These are phyloP conservation scores for Diaporthe ampelina DNA, from an alignment of 2,329 filamentous ascomycete species.

Conservation along the genomic window DNA sequence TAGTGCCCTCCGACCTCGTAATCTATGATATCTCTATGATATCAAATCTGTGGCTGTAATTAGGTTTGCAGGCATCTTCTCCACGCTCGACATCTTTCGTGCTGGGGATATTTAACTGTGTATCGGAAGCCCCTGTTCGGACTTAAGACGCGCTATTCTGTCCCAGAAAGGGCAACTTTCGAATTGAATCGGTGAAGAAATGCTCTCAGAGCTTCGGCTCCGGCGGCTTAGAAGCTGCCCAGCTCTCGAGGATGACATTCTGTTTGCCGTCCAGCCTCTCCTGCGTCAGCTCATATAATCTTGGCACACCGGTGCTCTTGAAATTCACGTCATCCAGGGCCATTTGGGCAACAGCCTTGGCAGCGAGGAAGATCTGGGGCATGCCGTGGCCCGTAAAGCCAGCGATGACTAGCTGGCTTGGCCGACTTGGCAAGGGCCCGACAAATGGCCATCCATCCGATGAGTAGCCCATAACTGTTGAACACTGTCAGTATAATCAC, in stretches of 20 bases:
- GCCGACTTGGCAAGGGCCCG: slow-evolving; percentile 56
- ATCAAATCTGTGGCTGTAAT: too few species aligned
- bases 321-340: slow-evolving; percentile 49
- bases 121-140: too few species aligned
- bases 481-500: background rate
- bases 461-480: slow-evolving; percentile 58
- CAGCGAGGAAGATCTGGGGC: slow-evolving; percentile 58
- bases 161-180: background rate
- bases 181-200: accelerated
- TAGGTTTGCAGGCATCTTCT: too few species aligned
- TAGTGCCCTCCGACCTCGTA: too few species aligned
- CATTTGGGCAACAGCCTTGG: slow-evolving; percentile 58
- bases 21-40: too few species aligned
- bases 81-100: too few species aligned
- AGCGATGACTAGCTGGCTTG: slow-evolving; percentile 59
- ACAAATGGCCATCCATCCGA: slow-evolving; percentile 59
- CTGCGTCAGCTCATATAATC: slow-evolving; percentile 51
- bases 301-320: slow-evolving; percentile 54
- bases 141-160: too few species aligned
- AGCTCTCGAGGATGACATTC: slow-evolving; percentile 41
- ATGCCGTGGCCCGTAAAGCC: slow-evolving; percentile 68
- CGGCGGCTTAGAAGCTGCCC: slow-evolving; percentile 33
- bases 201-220: slow-evolving; percentile 13
- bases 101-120: too few species aligned
- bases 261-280: slow-evolving; percentile 45